phyloP scores from a whole-genome alignment of 805 yeast species.

The Blastobotrys terrestris region DNA sequence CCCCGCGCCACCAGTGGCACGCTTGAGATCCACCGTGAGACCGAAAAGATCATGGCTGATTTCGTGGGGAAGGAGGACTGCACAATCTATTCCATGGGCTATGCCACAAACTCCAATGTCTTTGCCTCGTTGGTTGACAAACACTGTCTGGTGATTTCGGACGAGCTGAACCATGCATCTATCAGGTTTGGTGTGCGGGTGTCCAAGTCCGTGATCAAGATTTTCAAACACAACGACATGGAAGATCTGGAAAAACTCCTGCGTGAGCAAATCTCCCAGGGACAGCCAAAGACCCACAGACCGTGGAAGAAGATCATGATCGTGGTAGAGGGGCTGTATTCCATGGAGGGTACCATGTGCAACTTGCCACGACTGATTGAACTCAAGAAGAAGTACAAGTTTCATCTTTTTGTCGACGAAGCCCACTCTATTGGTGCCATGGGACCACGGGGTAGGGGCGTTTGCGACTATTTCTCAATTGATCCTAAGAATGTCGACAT shows the following conservation, averaged over 20 bases:
- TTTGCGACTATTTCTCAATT: conserved; percentile 86
- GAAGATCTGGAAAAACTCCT: conserved; percentile 64
- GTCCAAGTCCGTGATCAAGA: conserved; percentile 88
- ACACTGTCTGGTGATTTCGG: conserved; percentile 86
- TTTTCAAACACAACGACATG: conserved; percentile 91
- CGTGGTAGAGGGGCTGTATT: conserved; percentile 87
- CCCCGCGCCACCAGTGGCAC: conserved; percentile 73
- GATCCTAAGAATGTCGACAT: conserved; percentile 73
- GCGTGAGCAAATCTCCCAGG: conserved; percentile 82
- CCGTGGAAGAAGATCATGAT: conserved; percentile 82
- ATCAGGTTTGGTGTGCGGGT: conserved; percentile 91
- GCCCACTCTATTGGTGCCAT: conserved; percentile 99
- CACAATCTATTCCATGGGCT: conserved; percentile 86
- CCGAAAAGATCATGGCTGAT: conserved; percentile 73
- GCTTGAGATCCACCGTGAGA: conserved; percentile 60
- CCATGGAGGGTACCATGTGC: conserved; percentile 71
- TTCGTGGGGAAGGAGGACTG: conserved; percentile 91
- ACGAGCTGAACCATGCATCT: conserved; percentile 92
- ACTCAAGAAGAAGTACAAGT: conserved; percentile 76
- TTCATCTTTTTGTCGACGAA: conserved; percentile 89
- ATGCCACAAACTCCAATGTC: conserved; percentile 87
- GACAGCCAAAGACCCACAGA: conserved; percentile 91
- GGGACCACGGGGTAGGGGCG: conserved; percentile 91
- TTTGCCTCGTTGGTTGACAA: conserved; percentile 79
- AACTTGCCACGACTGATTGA: conserved; percentile 70